Evolutionary conservation across 1,284 basidiomycete species (phyloP), one percentile per base, ranked within the genome.

Genomic region (Quambalaria eucalypti): DNA sequence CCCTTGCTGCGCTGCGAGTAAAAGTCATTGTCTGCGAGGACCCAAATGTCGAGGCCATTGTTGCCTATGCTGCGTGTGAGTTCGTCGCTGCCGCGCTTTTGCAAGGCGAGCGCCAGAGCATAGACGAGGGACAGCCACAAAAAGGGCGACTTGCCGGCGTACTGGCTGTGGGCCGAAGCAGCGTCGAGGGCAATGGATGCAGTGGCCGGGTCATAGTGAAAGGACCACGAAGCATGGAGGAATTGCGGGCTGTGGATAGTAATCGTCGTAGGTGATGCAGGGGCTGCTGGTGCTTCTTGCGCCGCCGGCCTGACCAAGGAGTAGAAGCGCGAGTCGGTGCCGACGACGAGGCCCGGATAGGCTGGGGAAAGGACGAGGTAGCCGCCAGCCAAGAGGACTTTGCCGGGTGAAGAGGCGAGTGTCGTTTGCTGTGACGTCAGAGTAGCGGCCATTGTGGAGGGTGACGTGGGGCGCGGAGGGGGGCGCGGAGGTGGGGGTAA

Each of bases 21-120:
- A 69, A 97, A 98, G 76, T 97, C 95, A 71, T 98, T 98, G 77
- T 91, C 90, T 4, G 89, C 95, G 21, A 86, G 83, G 55, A 97
- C 88, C 29, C 82, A 82, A 59, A 97, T 63, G 83, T 67, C 87
- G 82, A 61, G 90, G 78, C 51, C 85, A 82, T 4, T 55, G 3
- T 48, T 52, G 14, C 28, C 48, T 28, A 59, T 59, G 12, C 52
- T 29, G 0, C 33, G 7, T 26, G 28, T 54, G 4, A 58, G 49
- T 30, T 48, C 62, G 10, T 47, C 55, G 2, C 21, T 55, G 7
- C 46, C 68, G 38, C 23, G 79, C 76, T 4, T 83, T 83, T 57
- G 70, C 8, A 65, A 51, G 5, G 71, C 69, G 0, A 95, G 79
- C 23, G 82, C 77, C 39, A 95, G 78, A 0, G 87, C 85, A 61